Evolutionary conservation across 1,139 yeast genomes (phyloP), one percentile per base, ranked within the genome.

Genomic region (Scheffersomyces stambukii): DNA sequence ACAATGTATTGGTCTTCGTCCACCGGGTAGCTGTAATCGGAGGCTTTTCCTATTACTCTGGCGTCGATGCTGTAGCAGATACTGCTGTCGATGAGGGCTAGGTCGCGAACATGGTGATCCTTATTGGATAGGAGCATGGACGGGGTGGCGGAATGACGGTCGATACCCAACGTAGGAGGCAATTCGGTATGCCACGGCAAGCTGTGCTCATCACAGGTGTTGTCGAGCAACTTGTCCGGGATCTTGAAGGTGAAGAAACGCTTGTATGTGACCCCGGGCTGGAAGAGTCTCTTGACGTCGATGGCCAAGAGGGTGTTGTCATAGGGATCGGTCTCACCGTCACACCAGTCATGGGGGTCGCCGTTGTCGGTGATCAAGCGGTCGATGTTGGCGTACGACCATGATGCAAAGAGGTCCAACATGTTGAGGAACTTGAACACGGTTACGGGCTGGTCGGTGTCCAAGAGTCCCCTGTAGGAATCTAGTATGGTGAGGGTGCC

Each of bases 341-440:
- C 61, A 43, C 73, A 66, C 73, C 73, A 67, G 46, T 66, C 73
- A 37, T 62, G 67, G 4, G 73, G 73, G 36, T 66, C 70, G 1
- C 71, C 72, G 32, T 64, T 51, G 40, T 67, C 74, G 5, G 72
- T 65, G 9, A 54, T 59, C 15, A 67, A 47, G 23, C 74, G 43
- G 39, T 63, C 69, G 19, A 67, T 66, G 39, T 66, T 66, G 16
- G 73, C 70, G 40, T 56, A 66, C 6, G 69, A 52, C 73, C 73
- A 67, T 21, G 64, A 58, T 2, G 74, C 74, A 47, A 62, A 66
- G 19, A 67, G 45, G 38, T 67, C 74, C 23, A 63, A 49, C 71
- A 66, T 66, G 34, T 61, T 64, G 32, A 66, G 48, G 37, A 65
- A 65, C 35, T 57, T 60, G 37, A 50, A 59, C 8, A 55, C 57